Evolutionary conservation across 805 yeast genomes (phyloP).

Genomic region (Sungouiozyma ichnusensis): DNA sequence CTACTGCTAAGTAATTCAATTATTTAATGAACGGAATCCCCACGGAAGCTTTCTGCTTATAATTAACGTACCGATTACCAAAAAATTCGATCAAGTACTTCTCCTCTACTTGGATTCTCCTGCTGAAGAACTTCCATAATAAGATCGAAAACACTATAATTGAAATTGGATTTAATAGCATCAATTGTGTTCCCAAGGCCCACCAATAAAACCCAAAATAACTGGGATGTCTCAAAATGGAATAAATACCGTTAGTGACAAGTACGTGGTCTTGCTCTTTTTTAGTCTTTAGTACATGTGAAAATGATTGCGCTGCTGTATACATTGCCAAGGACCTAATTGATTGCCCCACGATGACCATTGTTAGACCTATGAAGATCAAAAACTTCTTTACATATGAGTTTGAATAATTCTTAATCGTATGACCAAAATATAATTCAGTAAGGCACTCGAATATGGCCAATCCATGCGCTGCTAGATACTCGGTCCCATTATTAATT

Average conservation of each 20-base stretch:
- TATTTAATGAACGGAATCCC: constrained; percentile 54
- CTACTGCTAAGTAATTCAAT: neutral
- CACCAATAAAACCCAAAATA: constrained; percentile 89
- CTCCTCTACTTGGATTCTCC: constrained; percentile 68
- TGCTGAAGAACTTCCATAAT: constrained; percentile 57
- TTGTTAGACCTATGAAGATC: constrained; percentile 33
- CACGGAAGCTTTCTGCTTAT: constrained; percentile 39
- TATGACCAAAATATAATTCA: constrained; percentile 35
- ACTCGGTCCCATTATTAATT: constrained; percentile 51
- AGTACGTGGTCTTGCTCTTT: constrained; percentile 49
- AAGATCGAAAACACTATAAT: constrained; percentile 42
- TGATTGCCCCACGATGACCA: constrained; percentile 52
- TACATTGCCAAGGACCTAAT: constrained; percentile 72
- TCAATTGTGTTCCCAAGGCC: constrained; percentile 78
- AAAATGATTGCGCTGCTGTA: constrained; percentile 78
- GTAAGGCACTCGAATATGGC: constrained; percentile 43
- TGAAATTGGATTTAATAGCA: constrained; percentile 57
- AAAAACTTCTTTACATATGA: constrained; percentile 5
- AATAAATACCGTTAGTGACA: constrained; percentile 67
- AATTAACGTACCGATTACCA: constrained; percentile 50
- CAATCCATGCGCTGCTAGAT: constrained; percentile 44
- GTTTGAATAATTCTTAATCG: constrained; percentile 17
- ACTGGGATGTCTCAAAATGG: constrained; percentile 70
- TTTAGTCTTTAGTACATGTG: constrained; percentile 58
- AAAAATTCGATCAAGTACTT: constrained; percentile 52